A percentile compares a stretch with the other conserved stretches of the same genome.
Conservation (phyloP, 768 basidiomycete genomes). For the Mycena olivaceomarginata region DNA sequence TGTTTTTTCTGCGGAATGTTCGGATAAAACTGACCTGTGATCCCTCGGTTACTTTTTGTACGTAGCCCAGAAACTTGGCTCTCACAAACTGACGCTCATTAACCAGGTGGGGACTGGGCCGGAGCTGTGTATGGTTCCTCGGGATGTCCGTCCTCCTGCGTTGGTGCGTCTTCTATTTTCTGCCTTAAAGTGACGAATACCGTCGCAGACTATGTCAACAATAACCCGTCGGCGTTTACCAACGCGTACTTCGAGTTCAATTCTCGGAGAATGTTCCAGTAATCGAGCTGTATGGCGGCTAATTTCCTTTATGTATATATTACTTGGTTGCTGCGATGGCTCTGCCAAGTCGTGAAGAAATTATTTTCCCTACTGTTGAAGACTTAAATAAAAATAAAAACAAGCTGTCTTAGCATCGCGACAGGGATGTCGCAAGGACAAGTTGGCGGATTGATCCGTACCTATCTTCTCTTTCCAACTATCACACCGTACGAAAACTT, state of each 20-base stretch:
- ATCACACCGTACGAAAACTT: too few relatives aligned
- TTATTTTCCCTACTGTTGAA: too few relatives aligned
- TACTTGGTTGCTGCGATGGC: too few relatives aligned
- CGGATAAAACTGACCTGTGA: neutral
- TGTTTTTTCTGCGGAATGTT: neutral
- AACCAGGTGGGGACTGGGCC: slow-evolving; percentile 75
- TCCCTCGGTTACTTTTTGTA: slow-evolving; percentile 75
- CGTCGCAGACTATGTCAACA: slow-evolving; percentile 74
- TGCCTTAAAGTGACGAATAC: neutral
- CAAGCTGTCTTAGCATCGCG: too few relatives aligned
- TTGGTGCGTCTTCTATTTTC: slow-evolving; percentile 66
- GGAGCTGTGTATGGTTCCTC: slow-evolving; percentile 66
- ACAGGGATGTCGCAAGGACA: too few relatives aligned
- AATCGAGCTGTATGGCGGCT: slow-evolving; percentile 50
- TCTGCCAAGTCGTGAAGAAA: too few relatives aligned
- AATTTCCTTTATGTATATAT: too few relatives aligned
- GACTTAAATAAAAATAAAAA: too few relatives aligned
- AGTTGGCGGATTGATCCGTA: too few relatives aligned
- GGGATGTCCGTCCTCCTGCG: too few relatives aligned
- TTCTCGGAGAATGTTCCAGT: slow-evolving; percentile 63
- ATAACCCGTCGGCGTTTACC: slow-evolving; percentile 79
- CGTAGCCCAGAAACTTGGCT: slow-evolving; percentile 46
- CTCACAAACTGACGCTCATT: neutral
- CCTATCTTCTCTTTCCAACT: too few relatives aligned
- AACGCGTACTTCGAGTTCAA: slow-evolving; percentile 85